Evolutionary conservation across 176 grass and related monocot species (phyloP).

Genomic region (Cenchrus fungigraminus): DNA sequence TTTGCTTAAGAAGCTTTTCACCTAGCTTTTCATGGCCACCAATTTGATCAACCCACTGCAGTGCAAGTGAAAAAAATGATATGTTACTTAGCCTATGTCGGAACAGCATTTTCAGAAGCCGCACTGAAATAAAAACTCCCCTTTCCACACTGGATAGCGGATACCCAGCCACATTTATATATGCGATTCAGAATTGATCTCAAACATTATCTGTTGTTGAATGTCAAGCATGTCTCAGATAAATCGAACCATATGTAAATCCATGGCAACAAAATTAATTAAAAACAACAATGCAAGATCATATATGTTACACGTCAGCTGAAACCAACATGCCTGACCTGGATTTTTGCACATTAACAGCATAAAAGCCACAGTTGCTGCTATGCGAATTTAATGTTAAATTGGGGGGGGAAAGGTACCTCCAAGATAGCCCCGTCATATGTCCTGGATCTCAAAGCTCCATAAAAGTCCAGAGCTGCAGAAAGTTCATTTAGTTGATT

Average conservation of each 20-base stretch:
- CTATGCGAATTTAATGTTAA: background rate
- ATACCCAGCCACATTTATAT: background rate
- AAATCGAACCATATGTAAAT: slow-evolving; percentile 4
- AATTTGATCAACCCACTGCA: slow-evolving; percentile 87
- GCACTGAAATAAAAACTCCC: background rate
- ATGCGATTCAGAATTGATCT: background rate
- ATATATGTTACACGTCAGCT: background rate
- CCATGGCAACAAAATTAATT: background rate
- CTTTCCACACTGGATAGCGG: background rate
- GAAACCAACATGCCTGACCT: background rate
- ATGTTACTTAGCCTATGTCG: background rate
- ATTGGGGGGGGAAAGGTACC: slow-evolving; percentile 46
- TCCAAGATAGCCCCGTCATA: slow-evolving; percentile 85
- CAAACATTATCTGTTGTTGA: background rate
- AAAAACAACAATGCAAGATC: background rate
- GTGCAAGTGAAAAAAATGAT: background rate
- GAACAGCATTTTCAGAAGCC: slow-evolving; percentile 3
- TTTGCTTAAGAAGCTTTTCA: slow-evolving; percentile 75
- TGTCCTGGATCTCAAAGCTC: slow-evolving; percentile 87
- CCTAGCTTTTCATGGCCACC: slow-evolving; percentile 81
- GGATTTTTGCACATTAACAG: slow-evolving; percentile 13
- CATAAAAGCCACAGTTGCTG: background rate
- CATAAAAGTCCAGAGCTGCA: slow-evolving; percentile 93
- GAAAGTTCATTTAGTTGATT: slow-evolving; percentile 25
- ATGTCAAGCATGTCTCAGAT: background rate